A percentile compares a stretch with the other conserved stretches of the same genome.
These are phyloP conservation scores for Rhodamnia argentea DNA, from an alignment of 345 rosid genomes.

Conservation along the genomic window DNA sequence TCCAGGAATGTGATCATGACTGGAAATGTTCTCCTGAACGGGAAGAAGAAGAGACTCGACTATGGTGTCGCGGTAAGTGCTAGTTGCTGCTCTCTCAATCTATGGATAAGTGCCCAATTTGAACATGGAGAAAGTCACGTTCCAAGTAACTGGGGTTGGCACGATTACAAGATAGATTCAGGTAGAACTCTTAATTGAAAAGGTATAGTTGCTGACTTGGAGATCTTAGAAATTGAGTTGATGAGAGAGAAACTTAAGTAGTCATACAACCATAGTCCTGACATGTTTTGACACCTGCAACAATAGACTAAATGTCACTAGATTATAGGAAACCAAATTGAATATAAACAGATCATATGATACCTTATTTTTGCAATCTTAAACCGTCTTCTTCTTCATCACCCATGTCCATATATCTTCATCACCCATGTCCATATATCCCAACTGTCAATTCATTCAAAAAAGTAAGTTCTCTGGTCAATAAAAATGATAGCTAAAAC, in stretches of 20 bases:
- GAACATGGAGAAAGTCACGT: too few species aligned
- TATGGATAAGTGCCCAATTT: neutral
- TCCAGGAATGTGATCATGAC: conserved; percentile 90
- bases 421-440: neutral
- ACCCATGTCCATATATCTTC: neutral
- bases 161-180: neutral
- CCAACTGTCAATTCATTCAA: neutral
- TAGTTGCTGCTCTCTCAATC: neutral
- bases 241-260: neutral
- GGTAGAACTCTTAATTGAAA: neutral
- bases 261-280: neutral
- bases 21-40: conserved; percentile 83
- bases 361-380: neutral
- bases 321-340: neutral
- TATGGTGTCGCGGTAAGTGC: conserved; percentile 60
- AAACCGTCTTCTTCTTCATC: neutral
- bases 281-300: neutral
- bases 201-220: neutral
- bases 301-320: neutral
- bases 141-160: neutral
- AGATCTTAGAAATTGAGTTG: neutral
- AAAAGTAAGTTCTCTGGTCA: neutral
- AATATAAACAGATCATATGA: neutral
- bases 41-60: conserved; percentile 60
- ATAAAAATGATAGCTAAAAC: neutral